Evolutionary conservation across 2,329 filamentous ascomycete genomes (phyloP), one percentile per base, ranked within the genome.

Genomic region (Allantophomopsis cytisporea): DNA sequence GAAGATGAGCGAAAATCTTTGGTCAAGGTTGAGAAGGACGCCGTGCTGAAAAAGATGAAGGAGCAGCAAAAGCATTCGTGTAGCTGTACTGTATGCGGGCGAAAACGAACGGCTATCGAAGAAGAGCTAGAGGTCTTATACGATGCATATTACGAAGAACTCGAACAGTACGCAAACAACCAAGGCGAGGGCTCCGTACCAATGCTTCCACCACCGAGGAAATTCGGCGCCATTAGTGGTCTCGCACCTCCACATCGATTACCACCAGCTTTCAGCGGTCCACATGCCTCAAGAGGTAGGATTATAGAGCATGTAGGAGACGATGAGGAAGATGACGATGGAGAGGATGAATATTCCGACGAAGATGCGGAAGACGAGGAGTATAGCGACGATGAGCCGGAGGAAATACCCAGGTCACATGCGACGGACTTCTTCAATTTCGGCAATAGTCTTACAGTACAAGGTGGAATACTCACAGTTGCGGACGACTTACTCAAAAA

Each of bases 41-140:
- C 91, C 7, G 91, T 98, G 1, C 65, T 98, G 41, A 87, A 85
- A 56, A 98, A 98, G 68, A 98, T 98, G 91, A 98, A 98, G 69
- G 91, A 98, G 61, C 91, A 98, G 61, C 91, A 98, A 60, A 96
- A 96, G 62, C 88, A 96, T 59, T 96, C 89, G 2, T 98, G 91
- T 67, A 95, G 88, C 59, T 98, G 91, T 61, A 93, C 87, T 4
- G 89, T 98, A 32, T 98, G 91, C 60, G 91, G 91, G 39, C 76
- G 91, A 48, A 98, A 98, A 65, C 78, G 91, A 39, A 94, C 83
- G 11, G 91, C 91, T 31, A 98, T 98, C 50, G 91, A 98, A 61
- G 91, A 98, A 62, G 91, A 98, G 61, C 69, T 98, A 11, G 91
- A 98, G 57, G 88, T 94, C 14, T 73, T 98, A 11, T 98, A 98